These are phyloP conservation scores for Cystofilobasidium capitatum DNA, from an alignment of 768 basidiomycete genomes.

Conservation along the genomic window DNA sequence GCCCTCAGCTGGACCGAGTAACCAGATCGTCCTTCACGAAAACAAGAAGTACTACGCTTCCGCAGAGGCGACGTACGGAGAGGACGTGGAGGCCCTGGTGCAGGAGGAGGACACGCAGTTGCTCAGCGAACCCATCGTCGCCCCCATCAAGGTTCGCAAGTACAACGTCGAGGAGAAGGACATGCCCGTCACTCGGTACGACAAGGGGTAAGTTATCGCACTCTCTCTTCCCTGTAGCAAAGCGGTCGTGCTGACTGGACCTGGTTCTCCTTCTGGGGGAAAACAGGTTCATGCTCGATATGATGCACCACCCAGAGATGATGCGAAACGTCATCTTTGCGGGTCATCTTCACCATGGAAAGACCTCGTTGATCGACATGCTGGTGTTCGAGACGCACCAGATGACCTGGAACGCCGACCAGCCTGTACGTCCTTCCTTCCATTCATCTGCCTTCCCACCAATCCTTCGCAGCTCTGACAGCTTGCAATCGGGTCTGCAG, in stretches of 20 bases:
- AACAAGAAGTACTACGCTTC: slow-evolving; percentile 97
- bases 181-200: slow-evolving; percentile 92
- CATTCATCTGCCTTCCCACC: background rate
- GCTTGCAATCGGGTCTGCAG: slow-evolving; percentile 43
- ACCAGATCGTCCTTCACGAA: slow-evolving; percentile 65
- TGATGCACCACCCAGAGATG: slow-evolving; percentile 86
- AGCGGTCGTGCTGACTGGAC: background rate
- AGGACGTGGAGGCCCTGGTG: slow-evolving; percentile 88
- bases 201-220: slow-evolving; percentile 66
- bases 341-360: slow-evolving; percentile 95
- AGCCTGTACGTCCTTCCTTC: slow-evolving; percentile 51
- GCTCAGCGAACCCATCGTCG: slow-evolving; percentile 85
- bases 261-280: background rate
- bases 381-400: slow-evolving; percentile 94
- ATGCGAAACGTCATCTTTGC: slow-evolving; percentile 92
- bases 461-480: background rate
- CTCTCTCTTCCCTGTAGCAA: background rate
- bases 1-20: slow-evolving; percentile 26
- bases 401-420: slow-evolving; percentile 83
- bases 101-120: slow-evolving; percentile 98
- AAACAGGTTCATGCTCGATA: slow-evolving; percentile 74
- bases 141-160: slow-evolving; percentile 86
- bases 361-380: slow-evolving; percentile 95
- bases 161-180: slow-evolving; percentile 93
- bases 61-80: slow-evolving; percentile 82